A percentile compares a stretch with the other conserved stretches of the same genome.
Evolutionary conservation across 495 filamentous ascomycete genomes (phyloP).

Genomic region (Penicillium desertorum): DNA sequence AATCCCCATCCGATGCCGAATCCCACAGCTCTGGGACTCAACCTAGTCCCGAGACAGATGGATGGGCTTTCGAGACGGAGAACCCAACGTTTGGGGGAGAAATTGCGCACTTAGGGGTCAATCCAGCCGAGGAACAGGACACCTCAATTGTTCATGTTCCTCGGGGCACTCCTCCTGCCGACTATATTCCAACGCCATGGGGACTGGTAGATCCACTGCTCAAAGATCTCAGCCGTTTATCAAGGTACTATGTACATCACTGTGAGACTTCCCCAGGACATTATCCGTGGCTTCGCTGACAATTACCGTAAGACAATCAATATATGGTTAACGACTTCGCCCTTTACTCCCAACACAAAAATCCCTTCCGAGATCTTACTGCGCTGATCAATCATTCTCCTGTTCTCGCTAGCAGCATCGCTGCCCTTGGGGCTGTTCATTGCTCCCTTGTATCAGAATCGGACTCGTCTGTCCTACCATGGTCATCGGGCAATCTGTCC

Average conservation of each 20-base stretch:
- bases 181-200: constrained; percentile 32
- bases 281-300: constrained; percentile 3
- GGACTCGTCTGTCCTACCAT: constrained; percentile 39
- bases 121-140: constrained; percentile 9
- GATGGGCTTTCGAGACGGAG: constrained; percentile 18
- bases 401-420: constrained; percentile 39
- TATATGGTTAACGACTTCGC: constrained; percentile 37
- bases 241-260: constrained; percentile 43
- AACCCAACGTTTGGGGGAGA: constrained; percentile 1
- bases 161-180: constrained; percentile 1
- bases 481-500: constrained; percentile 31
- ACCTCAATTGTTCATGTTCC: constrained; percentile 18
- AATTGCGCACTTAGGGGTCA: not conserved
- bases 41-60: constrained; percentile 22
- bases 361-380: constrained; percentile 44
- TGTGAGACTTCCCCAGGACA: constrained; percentile 30
- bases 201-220: constrained; percentile 46
- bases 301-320: constrained; percentile 33
- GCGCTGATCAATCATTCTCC: constrained; percentile 41
- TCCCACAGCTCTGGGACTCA: constrained; percentile 22
- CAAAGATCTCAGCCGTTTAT: constrained; percentile 37
- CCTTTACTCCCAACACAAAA: constrained; percentile 42
- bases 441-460: constrained; percentile 38
- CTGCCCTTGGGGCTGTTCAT: constrained; percentile 46
- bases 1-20: constrained; percentile 23